Conservation (phyloP, 1,284 basidiomycete species). For the Tremellales sp. region DNA sequence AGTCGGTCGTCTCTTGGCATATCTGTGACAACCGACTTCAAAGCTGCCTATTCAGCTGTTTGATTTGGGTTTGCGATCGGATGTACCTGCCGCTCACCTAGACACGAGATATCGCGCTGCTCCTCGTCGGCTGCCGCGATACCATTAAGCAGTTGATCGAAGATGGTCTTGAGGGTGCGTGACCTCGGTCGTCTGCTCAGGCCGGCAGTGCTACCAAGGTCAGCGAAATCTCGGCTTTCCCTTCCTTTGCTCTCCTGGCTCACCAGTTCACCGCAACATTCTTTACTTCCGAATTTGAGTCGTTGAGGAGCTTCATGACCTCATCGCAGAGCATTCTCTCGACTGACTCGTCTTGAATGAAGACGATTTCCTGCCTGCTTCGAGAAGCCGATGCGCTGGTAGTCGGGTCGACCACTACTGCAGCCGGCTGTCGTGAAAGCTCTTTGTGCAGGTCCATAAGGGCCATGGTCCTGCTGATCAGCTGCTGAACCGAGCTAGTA, state of each 20-base stretch:
- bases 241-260: slow-evolving; percentile 4
- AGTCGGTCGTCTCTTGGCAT: slow-evolving; percentile 75
- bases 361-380: slow-evolving; percentile 27
- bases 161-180: slow-evolving; percentile 76
- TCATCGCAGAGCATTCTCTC: slow-evolving; percentile 76
- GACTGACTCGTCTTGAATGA: slow-evolving; percentile 64
- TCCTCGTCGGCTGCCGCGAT: slow-evolving; percentile 38
- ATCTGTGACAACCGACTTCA: slow-evolving; percentile 91
- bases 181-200: slow-evolving; percentile 34
- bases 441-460: slow-evolving; percentile 86
- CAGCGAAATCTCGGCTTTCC: background rate
- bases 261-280: slow-evolving; percentile 94
- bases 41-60: slow-evolving; percentile 53
- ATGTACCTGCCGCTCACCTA: slow-evolving; percentile 58
- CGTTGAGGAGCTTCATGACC: slow-evolving; percentile 78
- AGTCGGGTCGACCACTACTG: slow-evolving; percentile 54
- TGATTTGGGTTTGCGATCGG: background rate
- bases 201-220: slow-evolving; percentile 21
- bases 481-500: background rate
- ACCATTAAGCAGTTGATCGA: slow-evolving; percentile 58
- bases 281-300: slow-evolving; percentile 96
- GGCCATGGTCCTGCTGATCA: slow-evolving; percentile 74
- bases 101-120: slow-evolving; percentile 77
- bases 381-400: slow-evolving; percentile 9
- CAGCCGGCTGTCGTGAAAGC: slow-evolving; percentile 61